phyloP scores from a whole-genome alignment of 108 stramenopile species.

The Skeletonema potamos region DNA sequence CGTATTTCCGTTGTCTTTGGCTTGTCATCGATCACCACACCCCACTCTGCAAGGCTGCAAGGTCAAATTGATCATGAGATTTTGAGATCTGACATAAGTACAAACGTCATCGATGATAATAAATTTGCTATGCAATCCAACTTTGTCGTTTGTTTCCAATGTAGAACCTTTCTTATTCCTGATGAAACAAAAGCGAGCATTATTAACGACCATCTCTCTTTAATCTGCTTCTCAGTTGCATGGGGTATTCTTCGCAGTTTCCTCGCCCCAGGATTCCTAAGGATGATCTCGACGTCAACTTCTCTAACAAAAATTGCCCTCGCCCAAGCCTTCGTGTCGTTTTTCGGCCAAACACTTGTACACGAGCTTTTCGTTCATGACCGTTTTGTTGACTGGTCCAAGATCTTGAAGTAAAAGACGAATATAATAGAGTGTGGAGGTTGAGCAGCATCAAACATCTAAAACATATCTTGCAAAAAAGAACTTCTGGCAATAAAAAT shows the following conservation, averaged over 20 bases:
- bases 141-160: neutral
- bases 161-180: constrained; percentile 21
- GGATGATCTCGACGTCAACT: constrained; percentile 52
- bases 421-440: no score
- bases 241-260: constrained; percentile 31
- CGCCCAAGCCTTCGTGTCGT: constrained; percentile 41
- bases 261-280: constrained; percentile 54
- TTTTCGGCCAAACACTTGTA: constrained; percentile 50
- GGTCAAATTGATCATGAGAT: constrained; percentile 23
- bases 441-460: constrained; percentile 49
- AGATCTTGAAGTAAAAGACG: constrained; percentile 49
- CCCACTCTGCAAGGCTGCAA: constrained; percentile 56
- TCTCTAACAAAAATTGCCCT: constrained; percentile 33
- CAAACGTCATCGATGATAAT: constrained; percentile 54
- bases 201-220: constrained; percentile 27
- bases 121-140: constrained; percentile 28
- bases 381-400: constrained; percentile 44
- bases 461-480: no score
- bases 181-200: constrained; percentile 49
- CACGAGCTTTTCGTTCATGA: constrained; percentile 36
- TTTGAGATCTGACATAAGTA: constrained; percentile 51
- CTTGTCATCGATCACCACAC: constrained; percentile 48
- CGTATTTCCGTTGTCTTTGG: constrained; percentile 25
- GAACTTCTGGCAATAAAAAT: constrained; percentile 52
- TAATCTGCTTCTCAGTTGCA: constrained; percentile 28